These are phyloP conservation scores for Trichoderma afroharzianum DNA, from an alignment of 2,329 filamentous ascomycete species.

Conservation along the genomic window DNA sequence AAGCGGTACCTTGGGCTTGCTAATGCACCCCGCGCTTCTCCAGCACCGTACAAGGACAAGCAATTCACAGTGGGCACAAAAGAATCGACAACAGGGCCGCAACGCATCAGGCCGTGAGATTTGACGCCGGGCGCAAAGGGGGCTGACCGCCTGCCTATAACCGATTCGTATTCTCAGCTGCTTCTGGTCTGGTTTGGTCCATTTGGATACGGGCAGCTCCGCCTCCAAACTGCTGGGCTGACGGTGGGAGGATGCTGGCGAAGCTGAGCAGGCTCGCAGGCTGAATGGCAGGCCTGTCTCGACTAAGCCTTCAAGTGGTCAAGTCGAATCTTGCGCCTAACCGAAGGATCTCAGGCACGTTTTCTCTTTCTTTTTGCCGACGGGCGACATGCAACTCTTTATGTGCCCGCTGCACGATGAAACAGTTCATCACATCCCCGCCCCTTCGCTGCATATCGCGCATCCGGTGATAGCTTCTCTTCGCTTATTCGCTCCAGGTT, in stretches of 20 bases:
- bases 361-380: neutral
- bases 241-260: neutral
- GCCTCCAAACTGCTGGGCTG: neutral
- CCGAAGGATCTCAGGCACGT: slow-evolving; percentile 6
- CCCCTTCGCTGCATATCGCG: neutral
- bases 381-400: slow-evolving; percentile 7
- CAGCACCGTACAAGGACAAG: neutral
- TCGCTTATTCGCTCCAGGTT: slow-evolving; percentile 12
- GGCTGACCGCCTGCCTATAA: neutral
- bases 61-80: neutral
- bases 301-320: neutral
- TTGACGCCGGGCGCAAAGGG: neutral
- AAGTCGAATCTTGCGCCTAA: neutral
- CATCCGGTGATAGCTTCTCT: neutral
- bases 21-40: slow-evolving; percentile 14
- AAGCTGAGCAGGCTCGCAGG: neutral
- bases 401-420: slow-evolving; percentile 12
- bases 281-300: neutral
- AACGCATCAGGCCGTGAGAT: neutral
- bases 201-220: neutral
- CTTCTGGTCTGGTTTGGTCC: neutral
- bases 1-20: slow-evolving; percentile 5
- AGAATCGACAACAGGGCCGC: neutral
- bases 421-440: slow-evolving; percentile 1
- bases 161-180: neutral